A percentile compares a stretch with the other conserved stretches of the same genome.
These are phyloP conservation scores for Penicillium alfredii DNA, from an alignment of 495 filamentous ascomycete species.

Conservation along the genomic window DNA sequence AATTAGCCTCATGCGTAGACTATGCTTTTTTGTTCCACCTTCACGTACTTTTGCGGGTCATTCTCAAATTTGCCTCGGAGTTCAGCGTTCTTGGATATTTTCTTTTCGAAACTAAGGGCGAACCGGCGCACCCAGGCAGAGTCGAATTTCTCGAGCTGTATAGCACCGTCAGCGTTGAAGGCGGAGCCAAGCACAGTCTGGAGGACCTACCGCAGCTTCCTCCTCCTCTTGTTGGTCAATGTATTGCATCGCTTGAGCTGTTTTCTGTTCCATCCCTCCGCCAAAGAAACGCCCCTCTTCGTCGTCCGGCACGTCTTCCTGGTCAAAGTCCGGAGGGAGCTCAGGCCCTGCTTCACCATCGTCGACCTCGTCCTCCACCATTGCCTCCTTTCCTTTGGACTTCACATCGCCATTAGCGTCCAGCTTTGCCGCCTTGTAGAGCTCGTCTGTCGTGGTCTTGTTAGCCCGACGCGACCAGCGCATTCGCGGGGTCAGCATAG, in stretches of 20 bases:
- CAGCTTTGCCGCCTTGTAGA: slow-evolving; percentile 84
- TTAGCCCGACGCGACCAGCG: slow-evolving; percentile 14
- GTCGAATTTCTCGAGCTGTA: slow-evolving; percentile 71
- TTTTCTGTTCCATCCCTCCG: slow-evolving; percentile 74
- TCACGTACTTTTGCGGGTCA: slow-evolving; percentile 73
- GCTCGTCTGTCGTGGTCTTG: slow-evolving; percentile 46
- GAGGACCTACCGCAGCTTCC: slow-evolving; percentile 41
- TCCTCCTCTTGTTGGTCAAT: slow-evolving; percentile 65
- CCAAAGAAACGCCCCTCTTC: slow-evolving; percentile 95
- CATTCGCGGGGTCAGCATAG: slow-evolving; percentile 1
- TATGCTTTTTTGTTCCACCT: background rate
- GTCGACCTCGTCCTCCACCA: slow-evolving; percentile 54
- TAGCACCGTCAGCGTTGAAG: slow-evolving; percentile 14
- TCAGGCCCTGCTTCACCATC: slow-evolving; percentile 65
- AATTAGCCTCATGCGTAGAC: slow-evolving; percentile 6
- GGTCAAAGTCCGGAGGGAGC: slow-evolving; percentile 59
- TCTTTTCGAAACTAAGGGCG: slow-evolving; percentile 82
- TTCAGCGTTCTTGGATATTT: slow-evolving; percentile 88
- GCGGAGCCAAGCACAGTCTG: background rate
- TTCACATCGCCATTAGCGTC: slow-evolving; percentile 54
- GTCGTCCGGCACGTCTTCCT: slow-evolving; percentile 62
- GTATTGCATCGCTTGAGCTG: slow-evolving; percentile 83
- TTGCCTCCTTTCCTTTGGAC: slow-evolving; percentile 53
- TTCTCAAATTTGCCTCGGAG: slow-evolving; percentile 80
- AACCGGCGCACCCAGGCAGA: slow-evolving; percentile 74